Base-by-base conservation (phyloP, 768 basidiomycete genomes). In the Lactarius vividus region DNA sequence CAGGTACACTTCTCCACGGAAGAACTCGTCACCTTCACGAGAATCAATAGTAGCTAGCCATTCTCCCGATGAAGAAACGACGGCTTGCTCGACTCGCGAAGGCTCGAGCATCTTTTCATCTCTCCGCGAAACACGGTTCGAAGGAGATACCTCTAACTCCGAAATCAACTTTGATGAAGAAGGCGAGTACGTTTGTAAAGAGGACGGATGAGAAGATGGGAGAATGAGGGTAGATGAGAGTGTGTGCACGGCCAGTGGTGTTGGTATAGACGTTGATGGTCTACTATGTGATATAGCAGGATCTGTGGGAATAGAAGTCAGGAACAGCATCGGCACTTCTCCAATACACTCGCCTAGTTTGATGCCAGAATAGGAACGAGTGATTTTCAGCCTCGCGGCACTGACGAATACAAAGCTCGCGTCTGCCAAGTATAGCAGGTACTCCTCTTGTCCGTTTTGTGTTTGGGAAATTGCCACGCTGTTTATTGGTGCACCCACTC, bases 31-130 rank as follows among this genome's bases (percentile, higher is more conserved):
- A 6, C 83, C 87, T 62, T 85, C 82, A 62, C 95, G 84, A 35
- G 78, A 76, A 76, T 99, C 96, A 29, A 93, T 76, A 1, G 96
- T 96, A 6, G 94, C 94, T 86, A 99, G 86, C 96, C 96, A 98
- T 55, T 85, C 81, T 11, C 89, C 89, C n/a, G 78, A 80, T 1
- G 83, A 74, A 5, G 90, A 89, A 64, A 96, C 79, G 5, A 82
- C 84, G 7, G 83, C 84, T 11, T 80, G 81, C 57, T 92, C 89
- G 3, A 98, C 91, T 16, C 88, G 82, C 2, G 89, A 83, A 10
- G 90, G 87, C 67, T 91, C 88, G 49, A 95, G 74, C 8, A 82
- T 79, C 72, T 86, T 89, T 64, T 94, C 91, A 53, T 93, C 92
- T 70, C 86, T 81, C 70, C 89, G 81, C 16, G 94, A 90, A 23